phyloP scores from a whole-genome alignment of 495 filamentous ascomycete genomes.

The Talaromyces adpressus region DNA sequence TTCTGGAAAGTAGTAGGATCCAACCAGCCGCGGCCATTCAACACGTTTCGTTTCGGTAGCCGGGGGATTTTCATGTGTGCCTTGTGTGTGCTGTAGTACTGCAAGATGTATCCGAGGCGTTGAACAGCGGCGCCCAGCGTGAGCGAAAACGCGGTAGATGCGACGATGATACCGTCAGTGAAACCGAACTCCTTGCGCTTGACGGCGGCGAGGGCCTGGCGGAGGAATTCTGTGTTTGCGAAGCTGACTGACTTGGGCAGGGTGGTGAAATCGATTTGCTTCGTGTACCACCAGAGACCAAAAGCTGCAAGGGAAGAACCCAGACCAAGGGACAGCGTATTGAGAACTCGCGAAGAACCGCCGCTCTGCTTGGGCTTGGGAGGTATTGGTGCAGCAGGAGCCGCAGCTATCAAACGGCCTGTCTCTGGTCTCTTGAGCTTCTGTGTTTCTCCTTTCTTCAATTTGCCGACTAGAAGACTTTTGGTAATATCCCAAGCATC shows the following conservation, averaged over 20 bases:
- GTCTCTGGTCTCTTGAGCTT: neutral
- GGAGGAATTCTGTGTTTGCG: neutral
- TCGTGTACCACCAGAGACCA: neutral
- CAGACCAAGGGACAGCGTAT: neutral
- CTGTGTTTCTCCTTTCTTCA: neutral
- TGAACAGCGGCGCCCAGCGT: neutral
- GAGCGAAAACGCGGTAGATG: constrained; percentile 1
- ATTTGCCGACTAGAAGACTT: neutral
- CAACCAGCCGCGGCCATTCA: constrained; percentile 44
- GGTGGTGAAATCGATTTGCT: neutral
- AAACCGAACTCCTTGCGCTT: constrained; percentile 2
- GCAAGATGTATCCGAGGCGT: neutral
- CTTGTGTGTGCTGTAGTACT: neutral
- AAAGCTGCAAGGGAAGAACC: neutral
- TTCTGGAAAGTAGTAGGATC: constrained; percentile 43
- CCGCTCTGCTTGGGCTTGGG: neutral
- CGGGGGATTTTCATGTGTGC: constrained; percentile 1
- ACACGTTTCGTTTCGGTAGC: constrained; percentile 28
- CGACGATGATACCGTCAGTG: neutral
- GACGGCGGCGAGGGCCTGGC: neutral
- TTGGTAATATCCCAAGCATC: constrained; percentile 32
- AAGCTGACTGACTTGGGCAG: neutral
- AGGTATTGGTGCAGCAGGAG: neutral
- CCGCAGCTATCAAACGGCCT: neutral
- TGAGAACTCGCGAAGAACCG: neutral